Percentiles rank a stretch among this genome's conserved stretches.
These are phyloP conservation scores for Rhodomyrtus psidioides DNA, from an alignment of 441 rosid genomes.

Conservation along the genomic window DNA sequence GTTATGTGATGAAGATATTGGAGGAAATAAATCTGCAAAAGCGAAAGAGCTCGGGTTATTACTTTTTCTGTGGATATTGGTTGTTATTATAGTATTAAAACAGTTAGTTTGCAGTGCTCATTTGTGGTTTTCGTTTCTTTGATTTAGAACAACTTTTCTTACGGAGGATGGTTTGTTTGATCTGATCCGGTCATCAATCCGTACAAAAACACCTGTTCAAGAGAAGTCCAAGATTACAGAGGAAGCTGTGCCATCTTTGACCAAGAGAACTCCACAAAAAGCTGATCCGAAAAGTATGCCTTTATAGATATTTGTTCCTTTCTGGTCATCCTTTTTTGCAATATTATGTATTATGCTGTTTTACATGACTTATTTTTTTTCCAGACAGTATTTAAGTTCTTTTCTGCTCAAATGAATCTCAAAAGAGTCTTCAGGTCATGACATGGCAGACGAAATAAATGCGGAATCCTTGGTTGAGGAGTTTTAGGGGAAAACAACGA, in stretches of 20 bases:
- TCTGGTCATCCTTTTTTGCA: background rate
- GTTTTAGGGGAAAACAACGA: background rate
- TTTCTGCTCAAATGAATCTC: background rate
- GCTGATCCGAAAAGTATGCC: slow-evolving; percentile 45
- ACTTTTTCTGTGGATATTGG: background rate
- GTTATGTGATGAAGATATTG: slow-evolving; percentile 93
- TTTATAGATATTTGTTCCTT: slow-evolving; percentile 1
- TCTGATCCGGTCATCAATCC: slow-evolving; percentile 61
- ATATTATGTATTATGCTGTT: background rate
- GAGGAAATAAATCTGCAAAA: slow-evolving; percentile 74
- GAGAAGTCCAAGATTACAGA: slow-evolving; percentile 32
- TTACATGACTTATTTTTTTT: background rate
- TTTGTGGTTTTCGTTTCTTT: slow-evolving; percentile 9
- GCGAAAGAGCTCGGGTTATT: slow-evolving; percentile 94
- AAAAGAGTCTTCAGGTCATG: background rate
- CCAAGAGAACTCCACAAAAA: slow-evolving; percentile 57
- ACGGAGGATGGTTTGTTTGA: slow-evolving; percentile 92
- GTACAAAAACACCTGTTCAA: slow-evolving; percentile 24
- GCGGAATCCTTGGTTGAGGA: background rate
- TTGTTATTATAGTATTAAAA: background rate
- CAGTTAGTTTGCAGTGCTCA: background rate
- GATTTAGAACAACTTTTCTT: slow-evolving; percentile 63
- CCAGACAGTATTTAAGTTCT: background rate
- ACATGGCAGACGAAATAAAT: background rate
- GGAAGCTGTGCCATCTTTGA: slow-evolving; percentile 26